phyloP scores from a whole-genome alignment of 345 rosid species.

The Gossypium ekmanianum region DNA sequence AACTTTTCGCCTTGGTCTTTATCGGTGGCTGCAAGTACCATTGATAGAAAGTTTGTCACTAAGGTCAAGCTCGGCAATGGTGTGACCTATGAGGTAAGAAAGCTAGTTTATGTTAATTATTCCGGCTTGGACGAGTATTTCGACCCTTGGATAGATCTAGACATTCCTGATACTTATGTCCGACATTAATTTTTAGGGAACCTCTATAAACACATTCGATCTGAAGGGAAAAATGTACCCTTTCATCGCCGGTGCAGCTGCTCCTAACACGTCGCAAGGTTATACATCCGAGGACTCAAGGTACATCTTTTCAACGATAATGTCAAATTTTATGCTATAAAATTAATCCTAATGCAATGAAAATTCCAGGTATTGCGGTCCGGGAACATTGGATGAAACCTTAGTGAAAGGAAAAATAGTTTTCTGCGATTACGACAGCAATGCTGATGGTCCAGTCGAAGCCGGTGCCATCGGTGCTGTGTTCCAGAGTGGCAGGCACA shows the following conservation, averaged over 20 bases:
- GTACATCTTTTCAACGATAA: neutral
- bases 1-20: neutral
- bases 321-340: neutral
- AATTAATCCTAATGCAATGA: neutral
- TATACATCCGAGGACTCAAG: neutral
- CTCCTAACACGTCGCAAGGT: neutral
- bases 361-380: neutral
- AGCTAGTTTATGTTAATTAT: neutral
- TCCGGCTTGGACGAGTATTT: no score
- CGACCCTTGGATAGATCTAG: neutral
- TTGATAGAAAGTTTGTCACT: neutral
- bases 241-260: conserved; percentile 9
- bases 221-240: conserved; percentile 2
- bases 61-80: neutral
- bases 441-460: conserved; percentile 3
- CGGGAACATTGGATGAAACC: neutral
- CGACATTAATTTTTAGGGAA: neutral
- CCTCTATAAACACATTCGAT: conserved; percentile 14
- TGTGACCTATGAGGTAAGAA: neutral
- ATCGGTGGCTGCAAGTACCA: neutral
- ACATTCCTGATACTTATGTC: neutral
- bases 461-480: neutral
- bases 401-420: conserved; percentile 8
- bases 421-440: neutral
- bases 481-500: neutral